Conservation (phyloP, 345 rosid genomes). For the Cardamine resedifolia region DNA sequence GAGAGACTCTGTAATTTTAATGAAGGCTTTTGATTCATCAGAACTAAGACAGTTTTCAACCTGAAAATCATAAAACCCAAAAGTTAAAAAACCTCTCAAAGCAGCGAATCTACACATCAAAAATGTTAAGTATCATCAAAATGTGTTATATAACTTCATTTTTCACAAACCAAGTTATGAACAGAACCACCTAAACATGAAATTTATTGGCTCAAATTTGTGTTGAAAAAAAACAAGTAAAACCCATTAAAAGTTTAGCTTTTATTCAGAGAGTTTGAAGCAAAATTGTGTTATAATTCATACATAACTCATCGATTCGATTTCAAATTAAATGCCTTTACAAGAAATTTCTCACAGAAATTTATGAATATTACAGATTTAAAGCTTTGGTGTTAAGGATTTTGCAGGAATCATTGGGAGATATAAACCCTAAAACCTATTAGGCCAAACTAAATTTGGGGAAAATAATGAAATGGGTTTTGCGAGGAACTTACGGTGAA, state of each 20-base stretch:
- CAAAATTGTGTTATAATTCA: not conserved
- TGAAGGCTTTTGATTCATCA: conserved; percentile 67
- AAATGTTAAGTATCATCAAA: not conserved
- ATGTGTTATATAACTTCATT: not conserved
- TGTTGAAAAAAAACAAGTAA: not conserved
- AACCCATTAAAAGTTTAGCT: not conserved
- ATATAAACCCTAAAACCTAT: not conserved
- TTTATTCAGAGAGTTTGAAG: not conserved
- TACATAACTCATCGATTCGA: not conserved
- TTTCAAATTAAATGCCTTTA: not conserved
- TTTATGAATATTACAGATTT: not conserved
- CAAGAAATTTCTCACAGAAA: not conserved
- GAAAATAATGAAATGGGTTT: not conserved
- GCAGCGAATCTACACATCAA: not conserved
- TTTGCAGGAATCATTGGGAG: not conserved
- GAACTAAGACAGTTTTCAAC: conserved; percentile 66
- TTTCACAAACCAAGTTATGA: not conserved
- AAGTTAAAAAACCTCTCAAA: not conserved
- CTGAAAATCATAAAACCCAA: conserved; percentile 39
- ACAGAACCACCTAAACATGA: not conserved
- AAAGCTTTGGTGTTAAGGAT: not conserved
- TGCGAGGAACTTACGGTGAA: conserved; percentile 53
- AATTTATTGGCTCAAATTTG: not conserved
- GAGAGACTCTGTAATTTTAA: conserved; percentile 64
- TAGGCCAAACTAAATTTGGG: not conserved